Evolutionary conservation across 1,284 basidiomycete genomes (phyloP), one percentile per base, ranked within the genome.

Genomic region (Sparassis latifolia): DNA sequence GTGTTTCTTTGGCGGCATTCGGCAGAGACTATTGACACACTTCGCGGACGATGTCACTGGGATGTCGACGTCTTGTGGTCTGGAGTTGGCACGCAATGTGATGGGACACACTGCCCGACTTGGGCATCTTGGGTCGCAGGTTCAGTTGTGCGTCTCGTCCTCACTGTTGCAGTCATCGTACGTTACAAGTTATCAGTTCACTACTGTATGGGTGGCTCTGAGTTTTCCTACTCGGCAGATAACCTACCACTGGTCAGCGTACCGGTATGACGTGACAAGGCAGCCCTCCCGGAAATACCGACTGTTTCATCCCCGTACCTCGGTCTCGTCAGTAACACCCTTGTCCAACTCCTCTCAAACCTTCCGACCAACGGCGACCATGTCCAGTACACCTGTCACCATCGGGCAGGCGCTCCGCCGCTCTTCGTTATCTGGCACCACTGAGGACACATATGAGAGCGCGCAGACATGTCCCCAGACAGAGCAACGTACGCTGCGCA

Each of bases 41-140:
- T 78, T 6, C 59, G 54, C n/a, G 64, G 68, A 37, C 72, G 78
- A 20, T 87, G 85, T 56, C 62, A 67, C 41, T 70, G 82, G 68
- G 81, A 84, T 55, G 68, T 86, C 44, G 85, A 88, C 59, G 69
- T 82, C 41, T 66, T 80, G 3, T 88, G 85, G 85, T 74, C 79
- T 5, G 66, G 64, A 12, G 55, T 59, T 1, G 65, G 64, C 27
- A 53, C 55, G 6, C 57, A 57, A 30, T 74, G 75, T 47, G 49
- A 44, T 6, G 5, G 45, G 12, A 45, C 39, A 10, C 35, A 38
- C n/a, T 52, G 45, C 0, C 54, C 60, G 10, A 63, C 71, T 2
- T 82, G 78, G 74, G 65, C 69, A 2, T 65, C 67, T 10, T 86
- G 82, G 82, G 59, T 83, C 27, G 67, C 67, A 42, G 69, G 79